phyloP scores from a whole-genome alignment of 495 filamentous ascomycete species.

The Aspergillus conjunctus region DNA sequence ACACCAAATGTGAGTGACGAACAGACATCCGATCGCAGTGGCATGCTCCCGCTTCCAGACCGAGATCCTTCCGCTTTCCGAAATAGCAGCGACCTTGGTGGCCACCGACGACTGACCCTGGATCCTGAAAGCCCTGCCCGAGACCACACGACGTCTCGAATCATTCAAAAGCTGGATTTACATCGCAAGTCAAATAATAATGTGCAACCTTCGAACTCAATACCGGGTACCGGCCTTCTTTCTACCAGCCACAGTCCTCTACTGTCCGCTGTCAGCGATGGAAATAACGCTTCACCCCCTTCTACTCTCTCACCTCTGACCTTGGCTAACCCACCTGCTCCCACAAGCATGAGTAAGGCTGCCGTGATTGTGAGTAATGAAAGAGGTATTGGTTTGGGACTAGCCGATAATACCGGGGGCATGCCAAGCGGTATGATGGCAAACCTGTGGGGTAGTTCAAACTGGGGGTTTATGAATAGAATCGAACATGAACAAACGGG shows the following conservation, averaged over 20 bases:
- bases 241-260: conserved; percentile 82
- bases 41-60: conserved; percentile 68
- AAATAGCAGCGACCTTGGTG: conserved; percentile 70
- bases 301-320: conserved; percentile 80
- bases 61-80: conserved; percentile 59
- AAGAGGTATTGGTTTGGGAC: conserved; percentile 61
- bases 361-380: conserved; percentile 83
- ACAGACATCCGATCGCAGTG: conserved; percentile 56
- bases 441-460: conserved; percentile 87
- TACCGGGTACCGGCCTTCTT: conserved; percentile 72
- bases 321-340: conserved; percentile 79
- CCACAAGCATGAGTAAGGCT: conserved; percentile 84
- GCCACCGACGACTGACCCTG: conserved; percentile 46
- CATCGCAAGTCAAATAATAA: conserved; percentile 74
- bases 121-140: conserved; percentile 61
- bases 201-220: conserved; percentile 37
- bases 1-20: conserved; percentile 61
- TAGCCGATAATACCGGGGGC: conserved; percentile 62
- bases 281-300: conserved; percentile 41
- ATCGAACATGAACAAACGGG: conserved; percentile 59
- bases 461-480: conserved; percentile 77
- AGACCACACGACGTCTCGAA: conserved; percentile 75
- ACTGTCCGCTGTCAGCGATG: conserved; percentile 39
- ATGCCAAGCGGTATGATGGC: conserved; percentile 85
- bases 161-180: conserved; percentile 90